Conservation (phyloP, 495 filamentous ascomycete species). For the Hypoxylon cercidicola region DNA sequence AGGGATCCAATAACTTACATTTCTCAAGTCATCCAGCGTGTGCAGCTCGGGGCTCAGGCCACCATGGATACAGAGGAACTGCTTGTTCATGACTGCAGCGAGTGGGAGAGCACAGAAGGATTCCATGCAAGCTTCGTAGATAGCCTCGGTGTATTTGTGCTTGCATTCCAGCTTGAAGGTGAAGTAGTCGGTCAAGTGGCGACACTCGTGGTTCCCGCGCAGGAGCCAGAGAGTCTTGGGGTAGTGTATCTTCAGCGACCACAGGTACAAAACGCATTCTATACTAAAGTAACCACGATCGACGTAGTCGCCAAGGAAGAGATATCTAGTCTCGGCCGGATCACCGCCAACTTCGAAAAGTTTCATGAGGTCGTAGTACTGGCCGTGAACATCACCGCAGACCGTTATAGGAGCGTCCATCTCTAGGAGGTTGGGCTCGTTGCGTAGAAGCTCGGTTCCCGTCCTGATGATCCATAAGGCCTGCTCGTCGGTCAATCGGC, state of each 20-base stretch:
- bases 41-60: conserved; percentile 95
- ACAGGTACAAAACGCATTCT: conserved; percentile 97
- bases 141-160: conserved; percentile 96
- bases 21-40: conserved; percentile 91
- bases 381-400: conserved; percentile 97
- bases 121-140: conserved; percentile 98
- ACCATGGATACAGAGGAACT: conserved; percentile 98
- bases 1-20: conserved; percentile 61
- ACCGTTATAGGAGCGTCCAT: conserved; percentile 99
- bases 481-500: conserved; percentile 95
- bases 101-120: conserved; percentile 95
- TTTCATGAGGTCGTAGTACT: conserved; percentile 99
- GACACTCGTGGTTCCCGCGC: conserved; percentile 97
- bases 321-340: conserved; percentile 92
- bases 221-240: conserved; percentile 97
- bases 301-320: conserved; percentile 98
- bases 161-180: conserved; percentile 99
- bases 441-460: conserved; percentile 82
- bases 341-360: conserved; percentile 98
- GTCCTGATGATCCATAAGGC: conserved; percentile 92
- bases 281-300: conserved; percentile 99
- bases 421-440: conserved; percentile 94
- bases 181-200: conserved; percentile 99
- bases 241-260: conserved; percentile 99
- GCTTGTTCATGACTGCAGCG: conserved; percentile 99